phyloP scores from a whole-genome alignment of 2,329 filamentous ascomycete genomes.

The Penicillium sp. region DNA sequence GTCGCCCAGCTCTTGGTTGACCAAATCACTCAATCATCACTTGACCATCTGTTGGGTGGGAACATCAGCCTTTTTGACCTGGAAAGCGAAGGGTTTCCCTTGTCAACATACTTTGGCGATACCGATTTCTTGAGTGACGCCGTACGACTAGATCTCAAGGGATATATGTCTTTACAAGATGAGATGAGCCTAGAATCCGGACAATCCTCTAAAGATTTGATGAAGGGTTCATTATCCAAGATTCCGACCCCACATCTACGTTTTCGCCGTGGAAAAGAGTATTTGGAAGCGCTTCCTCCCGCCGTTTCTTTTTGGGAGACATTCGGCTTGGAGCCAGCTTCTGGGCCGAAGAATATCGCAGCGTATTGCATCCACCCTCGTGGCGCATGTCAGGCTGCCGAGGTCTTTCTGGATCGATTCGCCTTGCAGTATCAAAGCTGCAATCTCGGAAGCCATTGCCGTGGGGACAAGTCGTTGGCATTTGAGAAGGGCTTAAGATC shows the following conservation, averaged over 20 bases:
- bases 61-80: conserved; percentile 25
- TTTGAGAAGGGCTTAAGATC: conserved; percentile 35
- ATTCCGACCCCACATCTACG: conserved; percentile 51
- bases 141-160: conserved; percentile 34
- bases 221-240: conserved; percentile 36
- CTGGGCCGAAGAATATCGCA: conserved; percentile 52
- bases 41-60: conserved; percentile 33
- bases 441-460: conserved; percentile 50
- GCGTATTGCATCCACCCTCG: conserved; percentile 53
- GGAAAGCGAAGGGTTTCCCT: conserved; percentile 22
- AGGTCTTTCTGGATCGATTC: conserved; percentile 50
- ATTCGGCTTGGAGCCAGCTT: conserved; percentile 52
- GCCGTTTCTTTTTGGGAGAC: conserved; percentile 57
- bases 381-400: conserved; percentile 43
- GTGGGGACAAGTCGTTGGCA: conserved; percentile 39
- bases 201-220: conserved; percentile 24
- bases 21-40: conserved; percentile 43
- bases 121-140: conserved; percentile 25
- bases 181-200: conserved; percentile 14
- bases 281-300: conserved; percentile 52
- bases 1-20: conserved; percentile 40
- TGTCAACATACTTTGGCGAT: conserved; percentile 27
- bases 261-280: conserved; percentile 49
- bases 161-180: conserved; percentile 33
- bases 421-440: conserved; percentile 52